phyloP scores from a whole-genome alignment of 2,329 filamentous ascomycete genomes.

The Aspergillus costaricaensis region DNA sequence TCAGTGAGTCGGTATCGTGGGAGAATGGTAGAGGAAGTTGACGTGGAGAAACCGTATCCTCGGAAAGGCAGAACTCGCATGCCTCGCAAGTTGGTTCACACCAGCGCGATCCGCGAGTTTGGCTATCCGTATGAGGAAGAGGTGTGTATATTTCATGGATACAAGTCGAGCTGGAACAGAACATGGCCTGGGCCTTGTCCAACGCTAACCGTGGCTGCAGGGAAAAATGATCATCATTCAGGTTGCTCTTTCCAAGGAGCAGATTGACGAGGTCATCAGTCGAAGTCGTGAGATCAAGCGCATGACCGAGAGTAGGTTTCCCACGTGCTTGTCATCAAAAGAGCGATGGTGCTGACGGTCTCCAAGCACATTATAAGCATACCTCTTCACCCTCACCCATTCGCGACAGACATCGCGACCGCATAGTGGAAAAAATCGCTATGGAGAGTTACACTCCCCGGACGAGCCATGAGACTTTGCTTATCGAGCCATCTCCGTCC shows the following conservation, averaged over 20 bases:
- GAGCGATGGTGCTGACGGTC: conserved; percentile 5
- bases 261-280: conserved; percentile 86
- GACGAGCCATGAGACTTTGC: conserved; percentile 32
- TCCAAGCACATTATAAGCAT: conserved; percentile 28
- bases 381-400: conserved; percentile 26
- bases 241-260: conserved; percentile 81
- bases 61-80: conserved; percentile 90
- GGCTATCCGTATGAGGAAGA: conserved; percentile 87
- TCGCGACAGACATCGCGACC: conserved; percentile 23
- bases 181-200: not conserved
- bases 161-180: not conserved
- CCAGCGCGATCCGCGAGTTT: conserved; percentile 77
- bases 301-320: conserved; percentile 34
- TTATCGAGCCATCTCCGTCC: conserved; percentile 36
- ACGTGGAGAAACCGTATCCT: conserved; percentile 58
- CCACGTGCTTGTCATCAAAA: conserved; percentile 9
- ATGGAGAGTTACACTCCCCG: conserved; percentile 31
- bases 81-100: conserved; percentile 76
- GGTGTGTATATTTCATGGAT: conserved; percentile 52
- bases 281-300: conserved; percentile 66
- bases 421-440: conserved; percentile 30
- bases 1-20: conserved; percentile 43
- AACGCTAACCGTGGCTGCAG: conserved; percentile 46
- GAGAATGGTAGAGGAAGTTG: conserved; percentile 32
- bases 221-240: conserved; percentile 79